phyloP scores from a whole-genome alignment of 176 grass and related monocot genomes.

The Guadua angustifolia region DNA sequence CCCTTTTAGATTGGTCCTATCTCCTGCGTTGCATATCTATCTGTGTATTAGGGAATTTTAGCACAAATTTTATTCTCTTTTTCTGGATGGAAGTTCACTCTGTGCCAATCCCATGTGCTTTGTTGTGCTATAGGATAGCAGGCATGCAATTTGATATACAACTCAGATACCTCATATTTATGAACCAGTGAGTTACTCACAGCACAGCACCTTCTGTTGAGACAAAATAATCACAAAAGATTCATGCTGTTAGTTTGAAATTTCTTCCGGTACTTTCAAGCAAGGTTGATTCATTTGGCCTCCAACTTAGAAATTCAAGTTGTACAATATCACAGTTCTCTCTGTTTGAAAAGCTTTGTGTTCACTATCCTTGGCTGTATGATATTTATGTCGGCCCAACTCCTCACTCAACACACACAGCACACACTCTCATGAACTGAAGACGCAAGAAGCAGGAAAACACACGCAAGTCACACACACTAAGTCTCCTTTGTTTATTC shows the following conservation, averaged over 20 bases:
- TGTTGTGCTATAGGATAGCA: background rate
- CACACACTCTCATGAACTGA: too few relatives aligned
- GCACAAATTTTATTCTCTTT: conserved; percentile 8
- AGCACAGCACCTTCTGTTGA: background rate
- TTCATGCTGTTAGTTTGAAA: conserved; percentile 29
- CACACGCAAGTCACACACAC: too few relatives aligned
- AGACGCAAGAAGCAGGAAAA: too few relatives aligned
- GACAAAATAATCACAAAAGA: background rate
- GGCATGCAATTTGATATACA: conserved; percentile 14
- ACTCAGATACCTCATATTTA: conserved; percentile 1
- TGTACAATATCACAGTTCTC: background rate
- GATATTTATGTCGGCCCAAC: too few relatives aligned
- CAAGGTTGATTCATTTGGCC: conserved; percentile 30
- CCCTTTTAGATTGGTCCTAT: background rate
- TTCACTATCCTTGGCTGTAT: background rate
- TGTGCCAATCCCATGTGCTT: background rate
- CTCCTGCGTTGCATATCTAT: background rate
- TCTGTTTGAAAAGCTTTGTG: background rate
- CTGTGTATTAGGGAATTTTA: background rate
- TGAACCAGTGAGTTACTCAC: conserved; percentile 11
- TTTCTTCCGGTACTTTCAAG: background rate
- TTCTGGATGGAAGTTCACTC: conserved; percentile 15
- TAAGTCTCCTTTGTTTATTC: too few relatives aligned
- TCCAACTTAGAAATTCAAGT: background rate
- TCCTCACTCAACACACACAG: too few relatives aligned